Evolutionary conservation across 768 basidiomycete genomes (phyloP).

Genomic region (Collybia nuda): DNA sequence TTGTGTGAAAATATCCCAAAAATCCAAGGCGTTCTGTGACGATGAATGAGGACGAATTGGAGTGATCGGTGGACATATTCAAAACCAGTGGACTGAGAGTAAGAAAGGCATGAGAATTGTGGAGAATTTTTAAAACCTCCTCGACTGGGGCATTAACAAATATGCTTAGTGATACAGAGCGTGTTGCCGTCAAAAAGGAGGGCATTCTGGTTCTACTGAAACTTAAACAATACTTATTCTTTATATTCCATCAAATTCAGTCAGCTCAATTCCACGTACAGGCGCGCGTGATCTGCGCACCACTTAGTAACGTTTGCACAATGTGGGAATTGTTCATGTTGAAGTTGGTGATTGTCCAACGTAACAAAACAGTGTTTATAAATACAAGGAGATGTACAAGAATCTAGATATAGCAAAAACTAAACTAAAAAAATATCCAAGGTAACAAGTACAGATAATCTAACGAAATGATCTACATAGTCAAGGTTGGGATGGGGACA

Average conservation of each 20-base stretch:
- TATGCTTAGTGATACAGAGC: constrained; percentile 21
- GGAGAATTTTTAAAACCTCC: constrained; percentile 25
- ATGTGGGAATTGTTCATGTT: too few species aligned
- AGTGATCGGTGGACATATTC: constrained; percentile 10
- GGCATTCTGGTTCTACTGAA: constrained; percentile 10
- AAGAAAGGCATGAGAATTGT: constrained; percentile 29
- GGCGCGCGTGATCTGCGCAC: too few species aligned
- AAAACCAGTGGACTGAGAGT: constrained; percentile 28
- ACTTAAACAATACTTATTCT: too few species aligned
- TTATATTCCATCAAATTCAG: too few species aligned
- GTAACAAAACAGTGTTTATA: too few species aligned
- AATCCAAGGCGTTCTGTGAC: constrained; percentile 28
- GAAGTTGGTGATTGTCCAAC: too few species aligned
- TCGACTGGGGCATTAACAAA: constrained; percentile 19
- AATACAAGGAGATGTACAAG: too few species aligned
- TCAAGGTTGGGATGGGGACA: too few species aligned
- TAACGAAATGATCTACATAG: too few species aligned
- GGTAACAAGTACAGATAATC: not conserved
- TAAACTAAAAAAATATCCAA: not conserved
- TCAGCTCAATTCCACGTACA: too few species aligned
- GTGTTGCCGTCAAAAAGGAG: constrained; percentile 31
- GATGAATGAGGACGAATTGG: constrained; percentile 17
- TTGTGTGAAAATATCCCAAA: constrained; percentile 20
- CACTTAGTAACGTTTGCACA: too few species aligned
- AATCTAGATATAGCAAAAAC: not conserved